These are phyloP conservation scores for Phialemoniopsis sp. DNA, from an alignment of 2,329 filamentous ascomycete genomes.

Conservation along the genomic window DNA sequence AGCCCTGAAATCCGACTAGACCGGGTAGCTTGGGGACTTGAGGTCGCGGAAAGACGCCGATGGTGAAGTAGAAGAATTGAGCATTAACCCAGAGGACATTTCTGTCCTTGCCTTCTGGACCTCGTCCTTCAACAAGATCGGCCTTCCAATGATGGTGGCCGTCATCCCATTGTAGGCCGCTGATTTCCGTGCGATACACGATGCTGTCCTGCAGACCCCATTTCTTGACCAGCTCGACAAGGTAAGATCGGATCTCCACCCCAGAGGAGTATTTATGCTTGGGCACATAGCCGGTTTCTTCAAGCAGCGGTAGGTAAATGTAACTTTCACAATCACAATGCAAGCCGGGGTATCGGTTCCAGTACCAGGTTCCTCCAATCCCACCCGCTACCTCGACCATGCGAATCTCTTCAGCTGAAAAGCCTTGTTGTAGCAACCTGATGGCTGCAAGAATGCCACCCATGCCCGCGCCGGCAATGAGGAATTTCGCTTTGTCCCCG, in stretches of 20 bases:
- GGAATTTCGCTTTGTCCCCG: conserved; percentile 19
- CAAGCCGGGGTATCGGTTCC: conserved; percentile 45
- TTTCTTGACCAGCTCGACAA: conserved; percentile 38
- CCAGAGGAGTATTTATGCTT: conserved; percentile 33
- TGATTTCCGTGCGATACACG: conserved; percentile 40
- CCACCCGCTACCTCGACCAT: conserved; percentile 36
- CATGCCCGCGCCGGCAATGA: conserved; percentile 29
- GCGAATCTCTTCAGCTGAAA: conserved; percentile 29
- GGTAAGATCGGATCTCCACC: conserved; percentile 34
- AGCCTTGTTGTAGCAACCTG: conserved; percentile 26
- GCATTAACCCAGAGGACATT: conserved; percentile 16
- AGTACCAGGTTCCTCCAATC: conserved; percentile 48
- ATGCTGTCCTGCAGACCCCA: conserved; percentile 36
- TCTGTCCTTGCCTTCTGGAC: conserved; percentile 11
- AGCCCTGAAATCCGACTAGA: conserved; percentile 33
- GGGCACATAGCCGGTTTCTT: conserved; percentile 57
- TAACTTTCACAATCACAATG: conserved; percentile 57
- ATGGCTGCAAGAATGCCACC: conserved; percentile 26
- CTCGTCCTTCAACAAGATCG: no score
- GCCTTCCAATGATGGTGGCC: no score
- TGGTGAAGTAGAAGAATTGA: conserved; percentile 32
- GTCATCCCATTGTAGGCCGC: conserved; percentile 34
- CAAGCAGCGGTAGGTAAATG: conserved; percentile 55
- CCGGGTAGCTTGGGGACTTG: conserved; percentile 37
- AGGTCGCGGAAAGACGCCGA: conserved; percentile 32